Evolutionary conservation across 768 basidiomycete genomes (phyloP).

Genomic region (Lactarius vividus): DNA sequence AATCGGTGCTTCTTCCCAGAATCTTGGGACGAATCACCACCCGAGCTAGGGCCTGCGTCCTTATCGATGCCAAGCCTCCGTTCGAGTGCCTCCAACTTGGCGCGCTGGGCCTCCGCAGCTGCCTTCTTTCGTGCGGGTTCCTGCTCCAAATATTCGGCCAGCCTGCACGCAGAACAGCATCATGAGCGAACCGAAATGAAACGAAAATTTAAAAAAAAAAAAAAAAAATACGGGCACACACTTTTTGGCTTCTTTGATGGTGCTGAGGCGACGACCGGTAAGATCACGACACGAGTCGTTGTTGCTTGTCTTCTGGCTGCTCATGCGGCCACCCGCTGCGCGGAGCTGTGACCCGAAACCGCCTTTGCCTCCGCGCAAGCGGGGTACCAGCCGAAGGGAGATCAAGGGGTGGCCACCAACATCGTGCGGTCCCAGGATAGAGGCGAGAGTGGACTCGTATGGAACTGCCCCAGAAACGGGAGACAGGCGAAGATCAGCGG

Average conservation of each 20-base stretch:
- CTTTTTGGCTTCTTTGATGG: conserved; percentile 96
- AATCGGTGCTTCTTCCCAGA: conserved; percentile 84
- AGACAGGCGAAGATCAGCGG: conserved; percentile 43
- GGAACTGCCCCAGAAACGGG: conserved; percentile 38
- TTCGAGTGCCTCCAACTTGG: conserved; percentile 83
- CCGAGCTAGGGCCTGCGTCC: conserved; percentile 35
- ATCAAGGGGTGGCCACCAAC: conserved; percentile 41
- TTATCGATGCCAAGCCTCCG: conserved; percentile 70
- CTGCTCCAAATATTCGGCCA: conserved; percentile 82
- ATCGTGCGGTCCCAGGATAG: conserved; percentile 34
- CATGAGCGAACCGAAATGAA: not conserved
- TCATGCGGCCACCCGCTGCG: conserved; percentile 97
- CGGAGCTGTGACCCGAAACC: conserved; percentile 96
- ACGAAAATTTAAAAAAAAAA: not conserved
- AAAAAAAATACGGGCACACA: conserved; percentile 36
- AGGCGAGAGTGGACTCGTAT: conserved; percentile 36
- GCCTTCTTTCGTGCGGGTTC: conserved; percentile 81
- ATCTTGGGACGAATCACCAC: conserved; percentile 43
- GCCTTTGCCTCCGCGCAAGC: conserved; percentile 88
- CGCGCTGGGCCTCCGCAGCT: conserved; percentile 70
- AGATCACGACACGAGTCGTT: conserved; percentile 95
- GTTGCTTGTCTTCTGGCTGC: conserved; percentile 90
- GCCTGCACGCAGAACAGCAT: conserved; percentile 39
- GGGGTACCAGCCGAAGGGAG: conserved; percentile 69
- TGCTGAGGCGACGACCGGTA: conserved; percentile 83